Base-by-base conservation (phyloP, 1,139 yeast species). In the Geotrichum australiense region DNA sequence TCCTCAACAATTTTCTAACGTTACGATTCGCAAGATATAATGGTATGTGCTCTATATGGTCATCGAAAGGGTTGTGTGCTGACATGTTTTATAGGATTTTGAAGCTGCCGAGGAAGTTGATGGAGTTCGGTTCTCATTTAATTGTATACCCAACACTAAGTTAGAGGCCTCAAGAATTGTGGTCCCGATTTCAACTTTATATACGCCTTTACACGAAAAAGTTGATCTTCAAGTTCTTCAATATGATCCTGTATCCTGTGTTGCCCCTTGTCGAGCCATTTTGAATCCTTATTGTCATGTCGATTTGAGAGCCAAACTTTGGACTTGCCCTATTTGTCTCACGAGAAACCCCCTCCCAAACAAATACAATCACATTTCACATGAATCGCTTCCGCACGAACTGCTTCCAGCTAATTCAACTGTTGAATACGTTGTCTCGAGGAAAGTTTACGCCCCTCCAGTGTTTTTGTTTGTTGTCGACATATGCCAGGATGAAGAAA, bases 381-480 rank as follows among this genome's bases (percentile, higher is more conserved):
- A 79, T 49, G 93, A 84, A 29, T 80, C 82, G 54, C 72, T 89
- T 58, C 98, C 98, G 32, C 69, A 84, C 50, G 98, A 93, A 67
- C 73, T 91, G 58, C 76, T 80, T 52, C 78, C 83, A 8, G 66
- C 71, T 41, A 73, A 83, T 50, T 76, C 94, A 10, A 85, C 97
- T 18, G 81, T 89, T 50, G 99, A 91, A 66, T 91, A 93, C 62
- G 78, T 89, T 48, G 75, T 93, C 35, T 76, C 85, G 24, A 79
- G 94, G 59, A 95, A 96, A 3, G 93, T 83, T 16, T 85, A 78
- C 55, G 76, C 78, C 47, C 96, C 97, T n/a, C 98, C 98, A 11
- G 77, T 89, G 49, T 91, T 89, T 63, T 68, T 87, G 52, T 86
- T 86, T 60, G 93, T 87, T 27, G 80, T 91, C 53, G 99, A 91